A percentile compares a stretch with the other conserved stretches of the same genome.
Conservation (phyloP, 306 rosid genomes). For the Prunus dulcis region DNA sequence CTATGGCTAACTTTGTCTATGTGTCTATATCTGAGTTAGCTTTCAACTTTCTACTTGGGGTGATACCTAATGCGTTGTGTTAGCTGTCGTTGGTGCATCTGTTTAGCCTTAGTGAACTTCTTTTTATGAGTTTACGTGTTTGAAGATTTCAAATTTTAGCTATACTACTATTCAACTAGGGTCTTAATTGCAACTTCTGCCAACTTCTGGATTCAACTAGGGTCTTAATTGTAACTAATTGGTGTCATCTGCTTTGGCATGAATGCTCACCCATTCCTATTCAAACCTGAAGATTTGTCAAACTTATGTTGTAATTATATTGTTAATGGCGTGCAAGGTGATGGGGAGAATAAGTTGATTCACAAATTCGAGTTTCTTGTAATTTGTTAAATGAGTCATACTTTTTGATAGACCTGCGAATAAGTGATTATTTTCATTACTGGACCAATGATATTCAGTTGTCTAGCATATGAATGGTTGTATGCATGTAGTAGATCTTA, state of each 20-base stretch:
- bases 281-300: not conserved
- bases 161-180: not conserved
- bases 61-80: not conserved
- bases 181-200: too few species aligned
- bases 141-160: not conserved
- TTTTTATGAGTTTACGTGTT: not conserved
- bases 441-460: not conserved
- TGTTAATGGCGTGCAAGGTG: not conserved
- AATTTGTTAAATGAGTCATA: not conserved
- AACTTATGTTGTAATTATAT: not conserved
- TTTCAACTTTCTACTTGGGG: not conserved
- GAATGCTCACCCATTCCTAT: not conserved
- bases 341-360: not conserved
- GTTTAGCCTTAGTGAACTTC: not conserved
- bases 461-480: not conserved
- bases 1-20: not conserved
- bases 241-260: too few species aligned
- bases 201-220: not conserved
- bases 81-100: not conserved
- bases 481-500: not conserved
- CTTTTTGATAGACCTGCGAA: not conserved
- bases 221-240: not conserved
- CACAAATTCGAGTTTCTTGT: not conserved
- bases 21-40: not conserved
- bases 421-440: not conserved